A percentile compares a stretch with the other conserved stretches of the same genome.
Conservation (phyloP, 225 moss, liverwort and hornwort species). For the Polytrichum commune region DNA sequence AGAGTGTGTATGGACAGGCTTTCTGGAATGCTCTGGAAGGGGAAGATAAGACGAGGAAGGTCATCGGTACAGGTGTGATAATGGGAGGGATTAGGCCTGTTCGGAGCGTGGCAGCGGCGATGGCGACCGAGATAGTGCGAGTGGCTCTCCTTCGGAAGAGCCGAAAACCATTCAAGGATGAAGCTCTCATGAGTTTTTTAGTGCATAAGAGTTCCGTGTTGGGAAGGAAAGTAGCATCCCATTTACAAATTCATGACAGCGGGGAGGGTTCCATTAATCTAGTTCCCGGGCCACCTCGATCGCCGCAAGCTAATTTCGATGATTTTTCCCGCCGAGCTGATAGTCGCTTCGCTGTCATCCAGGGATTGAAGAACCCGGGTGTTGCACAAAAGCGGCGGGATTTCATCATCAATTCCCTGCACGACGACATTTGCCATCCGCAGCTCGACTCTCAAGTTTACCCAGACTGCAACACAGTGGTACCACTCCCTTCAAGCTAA, state of each 20-base stretch:
- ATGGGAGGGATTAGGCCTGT: conserved; percentile 38
- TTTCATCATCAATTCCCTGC: conserved; percentile 12
- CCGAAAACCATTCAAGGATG: conserved; percentile 18
- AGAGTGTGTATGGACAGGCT: conserved; percentile 27
- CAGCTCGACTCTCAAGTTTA: conserved; percentile 28
- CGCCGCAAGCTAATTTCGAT: not conserved
- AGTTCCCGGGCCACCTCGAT: conserved; percentile 8
- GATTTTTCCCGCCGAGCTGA: conserved; percentile 13
- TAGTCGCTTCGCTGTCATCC: conserved; percentile 30
- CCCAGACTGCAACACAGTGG: conserved; percentile 30
- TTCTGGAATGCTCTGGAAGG: conserved; percentile 31
- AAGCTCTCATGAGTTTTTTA: conserved; percentile 31
- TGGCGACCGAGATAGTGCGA: conserved; percentile 58
- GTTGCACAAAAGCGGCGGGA: conserved; percentile 6
- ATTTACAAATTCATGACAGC: conserved; percentile 37
- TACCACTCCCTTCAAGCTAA: not conserved
- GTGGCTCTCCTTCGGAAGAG: conserved; percentile 38
- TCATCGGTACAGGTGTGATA: conserved; percentile 37
- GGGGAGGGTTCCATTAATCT: conserved; percentile 26
- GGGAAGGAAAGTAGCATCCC: conserved; percentile 43
- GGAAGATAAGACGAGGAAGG: conserved; percentile 27
- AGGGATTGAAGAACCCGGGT: conserved; percentile 21
- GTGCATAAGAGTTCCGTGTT: conserved; percentile 41
- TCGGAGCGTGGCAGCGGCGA: conserved; percentile 40
- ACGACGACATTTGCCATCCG: conserved; percentile 18